These are phyloP conservation scores for Dryas drummondii DNA, from an alignment of 306 rosid genomes.

Conservation along the genomic window DNA sequence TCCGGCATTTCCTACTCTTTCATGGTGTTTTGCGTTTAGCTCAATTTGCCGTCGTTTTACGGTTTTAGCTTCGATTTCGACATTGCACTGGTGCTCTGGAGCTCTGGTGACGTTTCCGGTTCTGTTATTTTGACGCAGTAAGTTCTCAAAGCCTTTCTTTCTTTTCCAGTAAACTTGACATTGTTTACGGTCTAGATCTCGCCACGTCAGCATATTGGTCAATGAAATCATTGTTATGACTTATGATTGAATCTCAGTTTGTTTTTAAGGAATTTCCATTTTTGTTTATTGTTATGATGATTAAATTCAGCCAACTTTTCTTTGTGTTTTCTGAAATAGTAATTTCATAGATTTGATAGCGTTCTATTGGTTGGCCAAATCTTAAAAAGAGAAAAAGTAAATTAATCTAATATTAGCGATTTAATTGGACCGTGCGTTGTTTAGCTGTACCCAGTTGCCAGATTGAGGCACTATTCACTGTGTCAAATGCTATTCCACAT, in stretches of 20 bases:
- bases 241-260: not conserved
- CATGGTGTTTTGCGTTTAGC: not conserved
- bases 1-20: not conserved
- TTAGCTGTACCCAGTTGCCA: slow-evolving; percentile 14
- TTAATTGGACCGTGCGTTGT: not conserved
- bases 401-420: not conserved
- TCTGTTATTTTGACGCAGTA: not conserved
- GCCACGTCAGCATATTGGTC: slow-evolving; percentile 12
- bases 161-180: not conserved
- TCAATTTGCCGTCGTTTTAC: not conserved
- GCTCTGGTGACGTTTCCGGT: slow-evolving; percentile 5
- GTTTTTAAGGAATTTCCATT: not conserved
- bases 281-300: not conserved
- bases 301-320: not conserved
- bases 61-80: not conserved
- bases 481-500: not conserved
- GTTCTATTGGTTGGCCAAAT: not conserved
- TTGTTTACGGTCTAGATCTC: slow-evolving; percentile 11
- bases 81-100: slow-evolving; percentile 12
- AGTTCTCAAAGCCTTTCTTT: not conserved
- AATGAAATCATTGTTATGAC: not conserved
- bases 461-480: not conserved
- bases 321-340: not conserved
- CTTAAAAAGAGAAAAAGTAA: not conserved
- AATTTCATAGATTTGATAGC: not conserved